These are phyloP conservation scores for Puccinia sorghi DNA, from an alignment of 1,284 basidiomycete genomes.

Conservation along the genomic window DNA sequence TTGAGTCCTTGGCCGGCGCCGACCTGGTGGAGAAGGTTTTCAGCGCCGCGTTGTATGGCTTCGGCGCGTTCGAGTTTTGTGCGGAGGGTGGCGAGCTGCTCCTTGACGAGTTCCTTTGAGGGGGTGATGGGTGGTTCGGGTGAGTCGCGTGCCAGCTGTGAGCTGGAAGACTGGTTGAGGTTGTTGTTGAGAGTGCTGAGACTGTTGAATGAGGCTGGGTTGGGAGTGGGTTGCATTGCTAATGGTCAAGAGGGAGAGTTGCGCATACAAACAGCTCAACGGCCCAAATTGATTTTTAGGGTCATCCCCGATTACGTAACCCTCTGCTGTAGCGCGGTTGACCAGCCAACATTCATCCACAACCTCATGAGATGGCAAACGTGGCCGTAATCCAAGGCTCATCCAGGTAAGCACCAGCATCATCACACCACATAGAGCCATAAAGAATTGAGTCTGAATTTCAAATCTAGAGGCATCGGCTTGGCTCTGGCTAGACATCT, in stretches of 20 bases:
- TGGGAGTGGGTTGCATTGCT: background rate
- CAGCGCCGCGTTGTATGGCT: conserved; percentile 46
- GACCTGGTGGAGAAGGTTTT: conserved; percentile 43
- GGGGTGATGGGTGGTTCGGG: conserved; percentile 28
- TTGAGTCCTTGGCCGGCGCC: conserved; percentile 43
- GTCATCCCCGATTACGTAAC: background rate
- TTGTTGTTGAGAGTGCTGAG: conserved; percentile 12
- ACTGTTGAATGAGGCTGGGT: conserved; percentile 19
- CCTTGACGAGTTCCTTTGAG: conserved; percentile 41
- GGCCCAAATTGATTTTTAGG: background rate
- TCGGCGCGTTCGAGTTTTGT: conserved; percentile 32
- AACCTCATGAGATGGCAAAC: conserved; percentile 11
- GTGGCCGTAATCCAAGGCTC: conserved; percentile 48
- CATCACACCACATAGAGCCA: no score
- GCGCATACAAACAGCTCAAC: background rate
- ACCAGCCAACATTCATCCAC: background rate
- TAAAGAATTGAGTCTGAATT: background rate
- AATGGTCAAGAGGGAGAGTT: background rate
- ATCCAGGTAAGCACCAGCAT: conserved; percentile 14
- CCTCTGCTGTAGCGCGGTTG: background rate
- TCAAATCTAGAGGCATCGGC: conserved; percentile 33
- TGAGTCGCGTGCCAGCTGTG: conserved; percentile 6
- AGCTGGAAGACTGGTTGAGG: background rate
- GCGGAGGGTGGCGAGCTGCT: conserved; percentile 22
- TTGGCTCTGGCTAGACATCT: conserved; percentile 38